phyloP scores from a whole-genome alignment of 176 grass and related monocot genomes.

The Cocos nucifera region DNA sequence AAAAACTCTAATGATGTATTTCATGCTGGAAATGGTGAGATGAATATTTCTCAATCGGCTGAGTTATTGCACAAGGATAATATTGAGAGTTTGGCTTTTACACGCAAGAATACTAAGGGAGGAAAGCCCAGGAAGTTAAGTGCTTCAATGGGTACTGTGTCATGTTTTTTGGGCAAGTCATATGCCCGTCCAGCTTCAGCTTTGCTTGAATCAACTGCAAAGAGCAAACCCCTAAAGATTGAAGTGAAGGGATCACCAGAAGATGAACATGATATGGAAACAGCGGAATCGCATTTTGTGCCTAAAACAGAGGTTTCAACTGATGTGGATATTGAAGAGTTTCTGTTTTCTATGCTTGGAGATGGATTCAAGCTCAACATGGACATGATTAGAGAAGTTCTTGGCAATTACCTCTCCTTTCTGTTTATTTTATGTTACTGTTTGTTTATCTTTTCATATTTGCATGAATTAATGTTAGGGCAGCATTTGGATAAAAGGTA shows the following conservation, averaged over 20 bases:
- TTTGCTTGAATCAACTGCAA: constrained; percentile 34
- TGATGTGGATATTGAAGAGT: constrained; percentile 78
- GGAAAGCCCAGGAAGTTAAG: constrained; percentile 47
- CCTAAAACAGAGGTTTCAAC: constrained; percentile 40
- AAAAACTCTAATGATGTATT: constrained; percentile 21
- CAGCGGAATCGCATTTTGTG: constrained; percentile 31
- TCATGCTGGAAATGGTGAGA: constrained; percentile 27
- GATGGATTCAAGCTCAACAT: constrained; percentile 83
- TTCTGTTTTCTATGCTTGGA: constrained; percentile 92
- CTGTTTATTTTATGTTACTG: constrained; percentile 1
- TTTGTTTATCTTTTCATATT: neutral
- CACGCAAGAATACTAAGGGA: constrained; percentile 19
- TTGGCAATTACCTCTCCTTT: constrained; percentile 48
- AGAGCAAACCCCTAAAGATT: constrained; percentile 59
- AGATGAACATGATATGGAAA: constrained; percentile 32
- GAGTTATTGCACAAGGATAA: constrained; percentile 17
- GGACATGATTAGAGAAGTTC: constrained; percentile 57
- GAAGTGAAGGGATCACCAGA: constrained; percentile 49
- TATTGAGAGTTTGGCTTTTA: constrained; percentile 23
- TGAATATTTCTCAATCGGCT: constrained; percentile 18
- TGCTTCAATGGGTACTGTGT: constrained; percentile 69
- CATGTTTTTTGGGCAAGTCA: constrained; percentile 59
- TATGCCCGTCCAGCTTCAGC: constrained; percentile 17
- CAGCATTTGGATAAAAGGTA: neutral
- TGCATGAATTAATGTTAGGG: neutral